phyloP scores from a whole-genome alignment of 306 rosid genomes.

The Castanea crenata region DNA sequence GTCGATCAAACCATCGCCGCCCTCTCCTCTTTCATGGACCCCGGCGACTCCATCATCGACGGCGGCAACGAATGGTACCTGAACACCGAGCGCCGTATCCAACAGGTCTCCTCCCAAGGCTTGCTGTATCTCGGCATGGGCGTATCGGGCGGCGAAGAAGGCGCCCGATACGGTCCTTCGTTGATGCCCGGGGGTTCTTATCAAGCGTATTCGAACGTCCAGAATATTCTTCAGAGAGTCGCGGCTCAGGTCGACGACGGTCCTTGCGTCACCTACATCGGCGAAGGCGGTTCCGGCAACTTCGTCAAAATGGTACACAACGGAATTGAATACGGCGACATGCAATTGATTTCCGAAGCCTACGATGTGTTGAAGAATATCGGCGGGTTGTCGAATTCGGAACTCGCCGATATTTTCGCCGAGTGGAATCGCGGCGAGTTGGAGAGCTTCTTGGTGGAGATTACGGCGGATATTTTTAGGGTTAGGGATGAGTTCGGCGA shows the following conservation, averaged over 20 bases:
- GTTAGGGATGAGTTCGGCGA: constrained; percentile 65
- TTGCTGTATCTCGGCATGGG: constrained; percentile 88
- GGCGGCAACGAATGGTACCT: constrained; percentile 97
- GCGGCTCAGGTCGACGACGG: constrained; percentile 97
- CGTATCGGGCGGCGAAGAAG: constrained; percentile 94
- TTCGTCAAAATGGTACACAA: constrained; percentile 95
- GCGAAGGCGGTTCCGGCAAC: constrained; percentile 87
- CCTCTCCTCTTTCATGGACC: constrained; percentile 66
- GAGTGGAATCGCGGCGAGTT: constrained; percentile 92
- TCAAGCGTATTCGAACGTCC: constrained; percentile 59
- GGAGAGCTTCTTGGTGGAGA: constrained; percentile 82
- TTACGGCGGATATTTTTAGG: constrained; percentile 82
- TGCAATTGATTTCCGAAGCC: constrained; percentile 92
- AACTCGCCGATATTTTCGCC: constrained; percentile 57
- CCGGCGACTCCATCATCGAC: constrained; percentile 83
- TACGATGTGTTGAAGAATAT: constrained; percentile 82
- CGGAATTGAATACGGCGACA: constrained; percentile 89
- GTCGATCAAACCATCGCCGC: constrained; percentile 90
- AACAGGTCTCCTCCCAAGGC: constrained; percentile 34
- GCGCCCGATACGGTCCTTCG: constrained; percentile 84
- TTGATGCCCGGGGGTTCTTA: constrained; percentile 88
- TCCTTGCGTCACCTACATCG: constrained; percentile 83
- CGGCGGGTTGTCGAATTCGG: constrained; percentile 66
- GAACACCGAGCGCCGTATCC: constrained; percentile 78
- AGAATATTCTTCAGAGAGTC: constrained; percentile 62